A percentile compares a stretch with the other conserved stretches of the same genome.
phyloP scores from a whole-genome alignment of 2,329 filamentous ascomycete species.

The Diatrype stigma region DNA sequence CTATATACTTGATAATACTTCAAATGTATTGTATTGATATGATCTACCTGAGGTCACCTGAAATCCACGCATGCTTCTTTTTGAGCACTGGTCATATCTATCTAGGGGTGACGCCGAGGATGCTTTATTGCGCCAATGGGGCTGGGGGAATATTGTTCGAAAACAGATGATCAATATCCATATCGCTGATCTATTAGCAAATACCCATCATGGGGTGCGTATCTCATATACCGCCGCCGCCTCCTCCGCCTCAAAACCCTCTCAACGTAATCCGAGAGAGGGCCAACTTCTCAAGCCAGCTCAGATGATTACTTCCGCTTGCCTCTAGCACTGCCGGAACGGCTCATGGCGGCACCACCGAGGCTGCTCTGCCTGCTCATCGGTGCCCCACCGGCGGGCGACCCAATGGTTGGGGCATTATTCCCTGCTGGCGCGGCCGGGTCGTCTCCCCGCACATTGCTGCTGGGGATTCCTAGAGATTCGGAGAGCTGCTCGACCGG shows the following conservation, averaged over 20 bases:
- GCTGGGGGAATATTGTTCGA: not conserved
- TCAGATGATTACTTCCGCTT: conserved; percentile 18
- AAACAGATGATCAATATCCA: not conserved
- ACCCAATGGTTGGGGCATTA: conserved; percentile 19
- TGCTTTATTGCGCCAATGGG: not conserved
- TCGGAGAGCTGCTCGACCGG: conserved; percentile 48
- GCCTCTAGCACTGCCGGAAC: conserved; percentile 47
- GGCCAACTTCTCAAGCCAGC: too few relatives aligned
- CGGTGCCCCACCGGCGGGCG: conserved; percentile 35
- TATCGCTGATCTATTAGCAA: not conserved
- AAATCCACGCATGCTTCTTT: not conserved
- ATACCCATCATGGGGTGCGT: too few relatives aligned
- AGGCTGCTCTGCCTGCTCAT: conserved; percentile 56
- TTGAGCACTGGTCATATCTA: not conserved
- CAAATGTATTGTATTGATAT: not conserved
- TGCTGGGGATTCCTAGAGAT: conserved; percentile 44
- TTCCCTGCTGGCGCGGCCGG: conserved; percentile 26
- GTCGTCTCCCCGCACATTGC: conserved; percentile 41
- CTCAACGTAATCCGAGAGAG: too few relatives aligned
- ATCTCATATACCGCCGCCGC: too few relatives aligned
- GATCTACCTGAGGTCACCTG: not conserved
- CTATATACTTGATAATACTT: too few relatives aligned
- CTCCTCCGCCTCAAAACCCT: too few relatives aligned
- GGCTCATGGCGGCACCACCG: conserved; percentile 53
- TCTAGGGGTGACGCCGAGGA: not conserved